Evolutionary conservation across 306 rosid genomes (phyloP).

Genomic region (Astragalus membranaceus): DNA sequence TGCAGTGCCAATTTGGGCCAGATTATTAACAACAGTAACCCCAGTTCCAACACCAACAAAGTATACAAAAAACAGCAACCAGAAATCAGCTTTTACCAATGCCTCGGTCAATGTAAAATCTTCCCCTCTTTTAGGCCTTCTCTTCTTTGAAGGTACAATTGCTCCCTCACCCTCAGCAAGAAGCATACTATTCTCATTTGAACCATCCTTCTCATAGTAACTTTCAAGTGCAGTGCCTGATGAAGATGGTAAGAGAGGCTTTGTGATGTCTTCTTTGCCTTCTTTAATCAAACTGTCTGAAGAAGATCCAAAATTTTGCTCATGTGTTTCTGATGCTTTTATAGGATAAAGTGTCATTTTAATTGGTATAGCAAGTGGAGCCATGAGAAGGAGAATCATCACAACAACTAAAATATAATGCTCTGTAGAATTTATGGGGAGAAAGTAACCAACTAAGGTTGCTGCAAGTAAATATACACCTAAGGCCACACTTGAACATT

Average conservation of each 20-base stretch:
- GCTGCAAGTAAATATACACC: conserved; percentile 59
- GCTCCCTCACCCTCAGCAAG: conserved; percentile 91
- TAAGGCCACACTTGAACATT: conserved; percentile 50
- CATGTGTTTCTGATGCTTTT: conserved; percentile 18
- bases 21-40: conserved; percentile 68
- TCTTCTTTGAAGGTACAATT: conserved; percentile 46
- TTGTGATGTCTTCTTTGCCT: conserved; percentile 26
- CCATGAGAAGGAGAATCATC: conserved; percentile 64
- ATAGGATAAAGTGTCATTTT: conserved; percentile 62
- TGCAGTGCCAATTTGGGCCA: conserved; percentile 77
- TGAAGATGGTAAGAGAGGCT: conserved; percentile 37
- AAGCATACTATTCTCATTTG: conserved; percentile 65
- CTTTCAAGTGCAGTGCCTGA: conserved; percentile 40
- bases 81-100: conserved; percentile 71
- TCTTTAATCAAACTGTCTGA: conserved; percentile 12
- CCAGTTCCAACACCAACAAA: conserved; percentile 88
- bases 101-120: conserved; percentile 68
- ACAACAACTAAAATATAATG: conserved; percentile 33
- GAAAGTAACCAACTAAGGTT: conserved; percentile 30
- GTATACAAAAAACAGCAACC: conserved; percentile 67
- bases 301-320: conserved; percentile 29
- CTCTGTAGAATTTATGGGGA: conserved; percentile 17
- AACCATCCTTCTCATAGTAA: conserved; percentile 39
- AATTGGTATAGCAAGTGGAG: conserved; percentile 69
- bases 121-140: conserved; percentile 82